Conservation (phyloP, 2,329 filamentous ascomycete species). For the Tolypocladium paradoxum region DNA sequence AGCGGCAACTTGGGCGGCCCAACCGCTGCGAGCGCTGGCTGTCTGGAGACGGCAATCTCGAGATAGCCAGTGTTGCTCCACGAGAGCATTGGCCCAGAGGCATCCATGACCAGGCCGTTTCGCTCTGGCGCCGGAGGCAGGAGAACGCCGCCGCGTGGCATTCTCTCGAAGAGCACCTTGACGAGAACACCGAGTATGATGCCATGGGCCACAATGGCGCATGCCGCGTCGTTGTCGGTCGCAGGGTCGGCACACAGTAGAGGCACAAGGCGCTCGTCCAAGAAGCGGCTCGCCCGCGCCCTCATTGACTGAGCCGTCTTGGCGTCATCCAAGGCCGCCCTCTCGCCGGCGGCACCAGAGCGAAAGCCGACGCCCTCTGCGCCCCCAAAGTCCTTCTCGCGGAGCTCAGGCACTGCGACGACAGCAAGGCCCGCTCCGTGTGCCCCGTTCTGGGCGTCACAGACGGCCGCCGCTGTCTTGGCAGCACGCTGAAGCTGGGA, state of each 20-base stretch:
- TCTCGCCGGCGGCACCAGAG: slow-evolving; percentile 10
- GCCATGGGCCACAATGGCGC: slow-evolving; percentile 73
- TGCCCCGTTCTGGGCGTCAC: slow-evolving; percentile 37
- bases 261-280: slow-evolving; percentile 52
- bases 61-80: slow-evolving; percentile 46
- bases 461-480: slow-evolving; percentile 58
- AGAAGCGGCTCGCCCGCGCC: slow-evolving; percentile 51
- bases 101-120: not conserved
- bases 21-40: slow-evolving; percentile 10
- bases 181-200: slow-evolving; percentile 65
- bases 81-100: slow-evolving; percentile 11
- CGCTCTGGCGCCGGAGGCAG: slow-evolving; percentile 8
- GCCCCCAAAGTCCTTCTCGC: slow-evolving; percentile 66
- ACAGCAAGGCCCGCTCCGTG: slow-evolving; percentile 7
- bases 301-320: slow-evolving; percentile 62
- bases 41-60: slow-evolving; percentile 17
- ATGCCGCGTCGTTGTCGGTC: slow-evolving; percentile 8
- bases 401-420: slow-evolving; percentile 33
- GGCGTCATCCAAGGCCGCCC: slow-evolving; percentile 33
- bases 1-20: slow-evolving; percentile 20
- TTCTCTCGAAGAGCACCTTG: slow-evolving; percentile 46
- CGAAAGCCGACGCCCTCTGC: slow-evolving; percentile 55
- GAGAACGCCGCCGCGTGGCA: slow-evolving; percentile 19
- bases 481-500: slow-evolving; percentile 68
- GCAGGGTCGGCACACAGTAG: slow-evolving; percentile 17